These are phyloP conservation scores for Dioszegia aurantiaca DNA, from an alignment of 768 basidiomycete species.

Conservation along the genomic window DNA sequence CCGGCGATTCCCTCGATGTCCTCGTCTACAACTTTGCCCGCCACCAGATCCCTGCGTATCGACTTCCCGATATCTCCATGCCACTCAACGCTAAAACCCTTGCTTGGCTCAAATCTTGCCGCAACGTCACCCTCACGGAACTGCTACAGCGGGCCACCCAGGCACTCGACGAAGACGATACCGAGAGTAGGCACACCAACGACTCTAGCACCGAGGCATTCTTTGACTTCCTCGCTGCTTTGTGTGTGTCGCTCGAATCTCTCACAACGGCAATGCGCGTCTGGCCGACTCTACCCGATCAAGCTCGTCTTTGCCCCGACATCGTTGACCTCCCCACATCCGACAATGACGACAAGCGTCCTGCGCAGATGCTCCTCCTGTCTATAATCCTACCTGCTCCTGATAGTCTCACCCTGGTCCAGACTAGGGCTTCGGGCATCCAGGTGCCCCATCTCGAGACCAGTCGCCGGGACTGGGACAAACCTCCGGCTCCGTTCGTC, in stretches of 20 bases:
- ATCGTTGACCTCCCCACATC: constrained; percentile 49
- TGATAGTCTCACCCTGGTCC: constrained; percentile 35
- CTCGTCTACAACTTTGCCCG: constrained; percentile 53
- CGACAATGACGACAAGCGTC: constrained; percentile 43
- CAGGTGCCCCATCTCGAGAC: constrained; percentile 29
- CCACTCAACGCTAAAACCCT: constrained; percentile 40
- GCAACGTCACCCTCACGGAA: constrained; percentile 43
- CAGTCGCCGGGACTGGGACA: constrained; percentile 34
- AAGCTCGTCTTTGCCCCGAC: constrained; percentile 45
- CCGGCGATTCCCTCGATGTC: constrained; percentile 42
- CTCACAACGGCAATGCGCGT: constrained; percentile 41
- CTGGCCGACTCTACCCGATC: constrained; percentile 45
- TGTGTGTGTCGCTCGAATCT: constrained; percentile 51
- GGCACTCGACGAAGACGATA: constrained; percentile 35
- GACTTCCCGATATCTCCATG: constrained; percentile 50
- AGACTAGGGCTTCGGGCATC: constrained; percentile 39
- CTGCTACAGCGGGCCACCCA: constrained; percentile 40
- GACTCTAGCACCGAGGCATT: constrained; percentile 34
- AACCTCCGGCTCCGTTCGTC: constrained; percentile 48
- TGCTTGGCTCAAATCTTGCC: constrained; percentile 41
- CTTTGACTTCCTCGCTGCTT: constrained; percentile 50
- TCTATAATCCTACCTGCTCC: constrained; percentile 47
- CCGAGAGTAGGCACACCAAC: constrained; percentile 21
- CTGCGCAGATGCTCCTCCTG: constrained; percentile 51
- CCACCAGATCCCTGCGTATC: constrained; percentile 53